Conservation (phyloP, 169 alveolate genomes). For the Eimeria nieschulzi region DNA sequence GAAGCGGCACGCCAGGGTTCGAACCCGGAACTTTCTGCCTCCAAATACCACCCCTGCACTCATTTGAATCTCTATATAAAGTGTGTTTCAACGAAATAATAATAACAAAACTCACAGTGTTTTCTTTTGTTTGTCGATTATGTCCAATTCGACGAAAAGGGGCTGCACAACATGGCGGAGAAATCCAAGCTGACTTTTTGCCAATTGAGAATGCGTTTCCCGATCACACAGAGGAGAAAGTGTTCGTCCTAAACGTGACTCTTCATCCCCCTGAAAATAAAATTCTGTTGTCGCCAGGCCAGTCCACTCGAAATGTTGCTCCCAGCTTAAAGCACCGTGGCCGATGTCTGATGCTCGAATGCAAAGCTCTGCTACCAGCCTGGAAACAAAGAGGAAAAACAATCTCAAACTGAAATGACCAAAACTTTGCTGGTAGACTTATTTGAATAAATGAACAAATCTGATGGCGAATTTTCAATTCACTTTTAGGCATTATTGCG, state of each 20-base stretch:
- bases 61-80: not conserved
- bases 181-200: constrained; percentile 88
- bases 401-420: too few species aligned
- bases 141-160: constrained; percentile 75
- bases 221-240: constrained; percentile 91
- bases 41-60: not conserved
- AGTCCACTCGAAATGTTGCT: constrained; percentile 83
- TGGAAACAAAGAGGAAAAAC: not conserved
- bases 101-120: not conserved
- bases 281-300: constrained; percentile 81
- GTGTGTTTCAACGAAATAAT: too few species aligned
- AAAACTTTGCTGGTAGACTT: too few species aligned
- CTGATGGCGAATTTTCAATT: too few species aligned
- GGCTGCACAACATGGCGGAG: constrained; percentile 85
- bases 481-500: too few species aligned
- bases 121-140: constrained; percentile 11
- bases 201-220: constrained; percentile 84
- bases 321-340: constrained; percentile 81
- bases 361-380: constrained; percentile 76
- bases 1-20: too few species aligned
- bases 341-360: constrained; percentile 85
- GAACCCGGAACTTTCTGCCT: too few species aligned
- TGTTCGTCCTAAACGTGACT: constrained; percentile 82
- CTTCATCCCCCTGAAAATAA: constrained; percentile 76
- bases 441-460: too few species aligned